A percentile compares a stretch with the other conserved stretches of the same genome.
Evolutionary conservation across 306 rosid species (phyloP).

Genomic region (Inga oerstediana): DNA sequence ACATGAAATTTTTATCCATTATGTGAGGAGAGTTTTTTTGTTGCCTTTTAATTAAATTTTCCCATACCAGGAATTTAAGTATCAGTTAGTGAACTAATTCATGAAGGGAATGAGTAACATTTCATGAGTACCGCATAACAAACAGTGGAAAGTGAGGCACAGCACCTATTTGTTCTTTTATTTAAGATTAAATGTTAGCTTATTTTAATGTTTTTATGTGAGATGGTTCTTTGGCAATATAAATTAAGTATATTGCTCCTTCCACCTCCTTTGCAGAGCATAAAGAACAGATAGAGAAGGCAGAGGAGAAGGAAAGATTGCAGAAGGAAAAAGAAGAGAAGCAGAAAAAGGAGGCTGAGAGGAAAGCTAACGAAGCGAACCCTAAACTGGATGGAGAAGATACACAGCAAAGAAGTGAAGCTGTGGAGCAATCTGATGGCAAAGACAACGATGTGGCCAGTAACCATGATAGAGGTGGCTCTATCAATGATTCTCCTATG

Average conservation of each 20-base stretch:
- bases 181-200: neutral
- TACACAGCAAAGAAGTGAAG: conserved; percentile 40
- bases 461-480: conserved; percentile 45
- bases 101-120: neutral
- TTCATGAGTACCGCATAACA: neutral
- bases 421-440: conserved; percentile 40
- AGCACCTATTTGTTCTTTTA: neutral
- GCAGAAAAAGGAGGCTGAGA: conserved; percentile 64
- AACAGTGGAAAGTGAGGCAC: neutral
- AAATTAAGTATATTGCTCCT: conserved; percentile 5
- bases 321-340: conserved; percentile 67
- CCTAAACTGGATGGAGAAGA: conserved; percentile 42
- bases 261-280: conserved; percentile 59
- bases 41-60: neutral
- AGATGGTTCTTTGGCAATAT: neutral
- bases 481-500: conserved; percentile 44
- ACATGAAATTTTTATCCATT: neutral
- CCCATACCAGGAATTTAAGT: neutral
- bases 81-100: neutral
- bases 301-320: conserved; percentile 84
- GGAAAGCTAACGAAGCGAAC: conserved; percentile 48
- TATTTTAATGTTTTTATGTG: neutral
- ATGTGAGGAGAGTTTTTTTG: neutral
- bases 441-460: conserved; percentile 45
- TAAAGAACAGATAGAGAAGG: conserved; percentile 93